Evolutionary conservation across 2,329 filamentous ascomycete genomes (phyloP), one percentile per base, ranked within the genome.

Genomic region (Talaromyces pinophilus): DNA sequence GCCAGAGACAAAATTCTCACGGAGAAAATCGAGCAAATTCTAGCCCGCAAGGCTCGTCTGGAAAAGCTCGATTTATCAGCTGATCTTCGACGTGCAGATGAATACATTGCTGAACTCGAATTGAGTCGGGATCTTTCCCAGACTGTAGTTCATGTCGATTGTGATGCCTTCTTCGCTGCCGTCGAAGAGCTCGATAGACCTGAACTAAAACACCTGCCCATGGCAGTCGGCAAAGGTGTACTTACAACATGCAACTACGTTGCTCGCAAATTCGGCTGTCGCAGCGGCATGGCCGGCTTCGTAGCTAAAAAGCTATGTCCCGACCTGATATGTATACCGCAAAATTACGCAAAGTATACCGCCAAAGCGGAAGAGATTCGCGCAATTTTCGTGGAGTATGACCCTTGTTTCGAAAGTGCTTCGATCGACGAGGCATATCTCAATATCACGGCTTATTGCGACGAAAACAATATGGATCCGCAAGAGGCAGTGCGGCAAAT

Each of bases 361-460:
- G 88, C 92, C 15, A 99, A 98, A 78, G 95, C 95, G 0, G 86
- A 90, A 66, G 93, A 98, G 76, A 89, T 98, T 5, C 87, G 94
- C 11, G 86, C 89, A 50, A 87, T 99, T 1, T 82, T 99, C 17
- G 90, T 87, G 11, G 84, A 90, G n/a, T 99, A 98, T 74, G 95
- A 99, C 73, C 87, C 92, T 0, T 85, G 91, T 1, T 99, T 96
- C 71, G 92, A 98, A 77, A 96, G 91, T 72, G 92, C 94, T 0
- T 97, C 93, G 75, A 93, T 97, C 70, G 95, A 99, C 72, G 95
- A 99, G 77, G 95, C 95, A 0, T 99, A 97, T 75, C 83, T 99
- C 33, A 98, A 99, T 72, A 91, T 99, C 67, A 98, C 95, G 0
- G 83, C 89, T 61, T 98, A 96, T 75, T 97, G 94, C 73, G 71